A percentile compares a stretch with the other conserved stretches of the same genome.
phyloP scores from a whole-genome alignment of 2,329 filamentous ascomycete genomes.

The Gaeumannomyces tritici region DNA sequence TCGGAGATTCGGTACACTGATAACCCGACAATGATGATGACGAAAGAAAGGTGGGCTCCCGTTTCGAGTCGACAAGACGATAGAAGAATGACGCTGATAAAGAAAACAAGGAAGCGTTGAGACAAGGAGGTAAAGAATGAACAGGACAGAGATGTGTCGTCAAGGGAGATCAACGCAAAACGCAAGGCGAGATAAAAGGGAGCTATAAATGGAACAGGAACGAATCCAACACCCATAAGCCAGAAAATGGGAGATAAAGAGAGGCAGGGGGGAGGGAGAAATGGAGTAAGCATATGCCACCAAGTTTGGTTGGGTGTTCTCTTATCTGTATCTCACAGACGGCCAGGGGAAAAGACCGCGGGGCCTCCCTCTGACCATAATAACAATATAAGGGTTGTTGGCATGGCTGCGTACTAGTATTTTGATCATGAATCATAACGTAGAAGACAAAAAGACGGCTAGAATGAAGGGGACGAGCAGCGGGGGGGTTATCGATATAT shows the following conservation, averaged over 20 bases:
- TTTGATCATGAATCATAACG: neutral
- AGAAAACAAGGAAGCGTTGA: neutral
- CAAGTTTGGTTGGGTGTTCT: neutral
- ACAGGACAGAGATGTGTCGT: neutral
- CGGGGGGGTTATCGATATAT: neutral
- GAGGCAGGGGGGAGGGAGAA: neutral
- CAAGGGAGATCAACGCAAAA: neutral
- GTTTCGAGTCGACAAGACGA: too few species aligned
- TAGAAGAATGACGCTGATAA: too few species aligned
- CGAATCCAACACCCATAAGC: neutral
- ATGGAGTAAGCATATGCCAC: neutral
- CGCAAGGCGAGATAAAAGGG: neutral
- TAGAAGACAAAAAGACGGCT: neutral
- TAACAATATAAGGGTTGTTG: neutral
- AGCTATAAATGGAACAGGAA: neutral
- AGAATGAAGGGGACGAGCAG: constrained; percentile 17
- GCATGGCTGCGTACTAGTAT: neutral
- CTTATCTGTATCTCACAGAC: too few species aligned
- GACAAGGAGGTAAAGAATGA: neutral
- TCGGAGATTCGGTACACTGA: neutral
- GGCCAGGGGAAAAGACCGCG: neutral
- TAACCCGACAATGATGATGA: too few species aligned
- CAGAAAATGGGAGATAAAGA: neutral
- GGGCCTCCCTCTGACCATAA: neutral
- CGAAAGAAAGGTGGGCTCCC: too few species aligned